Percentiles rank a stretch among this genome's conserved stretches.
Evolutionary conservation across 169 alveolate species (phyloP).

Genomic region (Theileria parva): DNA sequence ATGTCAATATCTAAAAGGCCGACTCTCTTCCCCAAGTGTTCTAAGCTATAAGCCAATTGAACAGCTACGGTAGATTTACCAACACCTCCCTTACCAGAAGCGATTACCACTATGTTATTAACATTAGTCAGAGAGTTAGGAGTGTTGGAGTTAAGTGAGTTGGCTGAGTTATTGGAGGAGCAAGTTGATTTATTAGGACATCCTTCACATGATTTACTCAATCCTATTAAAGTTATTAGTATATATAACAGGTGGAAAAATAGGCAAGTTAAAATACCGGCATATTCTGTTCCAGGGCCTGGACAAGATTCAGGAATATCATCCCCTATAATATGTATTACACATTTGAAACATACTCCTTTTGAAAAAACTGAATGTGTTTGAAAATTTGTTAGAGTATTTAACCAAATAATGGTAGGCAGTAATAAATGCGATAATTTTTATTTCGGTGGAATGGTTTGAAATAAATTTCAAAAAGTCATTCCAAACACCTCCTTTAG

Average conservation of each 20-base stretch:
- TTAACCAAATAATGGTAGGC: background rate
- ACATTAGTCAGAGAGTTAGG: constrained; percentile 82
- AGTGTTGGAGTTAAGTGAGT: constrained; percentile 71
- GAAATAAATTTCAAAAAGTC: background rate
- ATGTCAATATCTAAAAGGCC: constrained; percentile 97
- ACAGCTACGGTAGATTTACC: constrained; percentile 97
- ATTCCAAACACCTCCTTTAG: background rate
- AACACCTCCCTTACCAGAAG: constrained; percentile 99
- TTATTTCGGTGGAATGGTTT: background rate
- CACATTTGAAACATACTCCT: background rate
- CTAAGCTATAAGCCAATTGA: constrained; percentile 86
- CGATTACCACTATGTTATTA: constrained; percentile 85
- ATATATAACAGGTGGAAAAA: constrained; percentile 32
- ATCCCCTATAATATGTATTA: constrained; percentile 3
- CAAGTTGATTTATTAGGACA: constrained; percentile 95
- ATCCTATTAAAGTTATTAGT: constrained; percentile 37
- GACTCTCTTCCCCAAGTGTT: constrained; percentile 78
- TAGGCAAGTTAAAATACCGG: constrained; percentile 28
- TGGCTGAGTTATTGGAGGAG: constrained; percentile 77
- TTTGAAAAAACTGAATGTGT: background rate
- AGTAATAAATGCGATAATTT: constrained; percentile 8
- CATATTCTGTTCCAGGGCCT: constrained; percentile 70
- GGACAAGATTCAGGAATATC: constrained; percentile 76
- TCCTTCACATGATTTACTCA: constrained; percentile 91
- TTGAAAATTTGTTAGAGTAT: background rate